These are phyloP conservation scores for Saccharomyces hybrid DNA, from an alignment of 1,139 yeast genomes.

Conservation along the genomic window DNA sequence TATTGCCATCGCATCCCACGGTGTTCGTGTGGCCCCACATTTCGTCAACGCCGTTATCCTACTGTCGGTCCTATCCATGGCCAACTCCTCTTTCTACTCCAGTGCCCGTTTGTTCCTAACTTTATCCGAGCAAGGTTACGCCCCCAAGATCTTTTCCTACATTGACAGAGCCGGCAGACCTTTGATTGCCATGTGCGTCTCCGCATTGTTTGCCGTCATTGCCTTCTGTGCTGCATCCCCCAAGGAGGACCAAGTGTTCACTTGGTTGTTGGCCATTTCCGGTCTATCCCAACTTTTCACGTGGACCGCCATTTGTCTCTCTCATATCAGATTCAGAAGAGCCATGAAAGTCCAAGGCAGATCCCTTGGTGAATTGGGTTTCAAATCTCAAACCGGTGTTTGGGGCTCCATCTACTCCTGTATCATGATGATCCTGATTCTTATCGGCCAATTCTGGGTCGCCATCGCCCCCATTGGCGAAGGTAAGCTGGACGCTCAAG, in stretches of 20 bases:
- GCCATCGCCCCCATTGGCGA: constrained; percentile 56
- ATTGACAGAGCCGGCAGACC: constrained; percentile 58
- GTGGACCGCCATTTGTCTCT: constrained; percentile 51
- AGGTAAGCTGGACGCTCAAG: constrained; percentile 37
- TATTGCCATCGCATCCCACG: constrained; percentile 60
- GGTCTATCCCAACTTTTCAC: constrained; percentile 55
- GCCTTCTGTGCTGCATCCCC: constrained; percentile 50
- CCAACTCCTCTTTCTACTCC: constrained; percentile 49
- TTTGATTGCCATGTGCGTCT: constrained; percentile 41
- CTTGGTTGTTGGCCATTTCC: constrained; percentile 54
- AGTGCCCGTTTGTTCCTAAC: constrained; percentile 52
- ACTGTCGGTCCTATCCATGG: constrained; percentile 43
- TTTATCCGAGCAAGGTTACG: constrained; percentile 50
- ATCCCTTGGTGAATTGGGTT: constrained; percentile 42
- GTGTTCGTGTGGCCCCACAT: constrained; percentile 48
- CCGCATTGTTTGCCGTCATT: constrained; percentile 44
- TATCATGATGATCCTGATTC: constrained; percentile 38
- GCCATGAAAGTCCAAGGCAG: constrained; percentile 50
- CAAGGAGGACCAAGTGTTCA: constrained; percentile 45
- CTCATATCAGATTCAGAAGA: constrained; percentile 51
- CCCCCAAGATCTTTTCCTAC: constrained; percentile 48
- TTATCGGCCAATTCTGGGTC: constrained; percentile 57
- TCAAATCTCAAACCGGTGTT: constrained; percentile 45
- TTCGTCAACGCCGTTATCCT: constrained; percentile 44
- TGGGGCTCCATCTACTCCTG: constrained; percentile 44